Base-by-base conservation (phyloP, 228 moss, liverwort and hornwort species). In the Sphagnum magellanicum region DNA sequence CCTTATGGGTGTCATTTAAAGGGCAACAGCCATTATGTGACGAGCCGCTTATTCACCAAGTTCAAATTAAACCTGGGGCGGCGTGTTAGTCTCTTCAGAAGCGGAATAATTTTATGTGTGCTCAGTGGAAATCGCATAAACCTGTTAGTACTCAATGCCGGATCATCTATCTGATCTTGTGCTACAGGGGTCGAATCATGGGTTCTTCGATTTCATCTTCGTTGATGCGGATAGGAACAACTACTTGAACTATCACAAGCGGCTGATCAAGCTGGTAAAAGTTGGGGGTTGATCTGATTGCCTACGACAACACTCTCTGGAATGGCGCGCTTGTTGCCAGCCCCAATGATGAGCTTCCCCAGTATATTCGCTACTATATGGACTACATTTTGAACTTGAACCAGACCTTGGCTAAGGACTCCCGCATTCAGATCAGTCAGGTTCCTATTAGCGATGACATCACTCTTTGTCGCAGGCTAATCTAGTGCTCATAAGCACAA, bases 171-270 rank as follows among this genome's bases (percentile, higher is more conserved):
- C 32, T 32, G 32, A 32, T 32, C 32, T 3, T 32, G 3, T 32
- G 32, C 3, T 32, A 32, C 77, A 90, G 90, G 86, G 84, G 52
- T 75, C 58, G 51, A 77, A 90, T 61, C 81, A 84, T 49, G 73
- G 74, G 1, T 79, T 79, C 50, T 93, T 84, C 14, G 90, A 93
- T 70, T 93, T 93, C 75, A 74, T 90, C 51, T 90, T 92, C 16
- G 90, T 93, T 66, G 93, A 93, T 47, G 90, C 90, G 4, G 90
- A 93, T 79, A 90, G 90, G 73, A 75, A 93, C 72, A 93, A 90
- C 60, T 93, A 93, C 68, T 68, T 88, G 12, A 74, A 89, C 70
- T 90, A 92, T 74, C 93, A 93, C 74, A 75, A 82, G 72, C 72
- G 74, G 12, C 65, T 90, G 59, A 73, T 90, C 0, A 78, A 84